Evolutionary conservation across 129 eudicot genomes (phyloP).

Genomic region (Flaveria bidentis): DNA sequence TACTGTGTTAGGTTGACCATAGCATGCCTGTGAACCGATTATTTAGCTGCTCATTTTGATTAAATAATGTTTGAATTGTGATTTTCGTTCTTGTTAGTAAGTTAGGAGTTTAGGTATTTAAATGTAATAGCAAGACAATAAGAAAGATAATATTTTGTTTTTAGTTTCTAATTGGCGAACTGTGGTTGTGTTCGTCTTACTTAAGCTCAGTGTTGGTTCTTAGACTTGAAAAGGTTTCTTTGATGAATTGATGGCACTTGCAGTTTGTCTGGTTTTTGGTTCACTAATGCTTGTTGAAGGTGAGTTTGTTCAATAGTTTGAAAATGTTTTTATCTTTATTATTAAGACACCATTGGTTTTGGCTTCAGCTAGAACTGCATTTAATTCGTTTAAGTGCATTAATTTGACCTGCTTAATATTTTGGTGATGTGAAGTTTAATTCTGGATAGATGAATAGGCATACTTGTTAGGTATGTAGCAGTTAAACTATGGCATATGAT

Average conservation of each 20-base stretch:
- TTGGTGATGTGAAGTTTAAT: too few relatives aligned
- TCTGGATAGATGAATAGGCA: neutral
- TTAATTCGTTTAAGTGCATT: too few relatives aligned
- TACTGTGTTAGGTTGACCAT: neutral
- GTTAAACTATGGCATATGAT: neutral
- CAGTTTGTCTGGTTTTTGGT: too few relatives aligned
- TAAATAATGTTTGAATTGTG: neutral
- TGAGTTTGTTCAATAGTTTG: neutral
- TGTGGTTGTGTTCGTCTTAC: too few relatives aligned
- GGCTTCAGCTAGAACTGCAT: too few relatives aligned
- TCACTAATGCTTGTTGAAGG: too few relatives aligned
- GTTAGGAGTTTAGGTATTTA: too few relatives aligned
- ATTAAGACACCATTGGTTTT: neutral
- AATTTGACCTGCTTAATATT: too few relatives aligned
- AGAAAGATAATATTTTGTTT: too few relatives aligned
- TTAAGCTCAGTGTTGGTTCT: too few relatives aligned
- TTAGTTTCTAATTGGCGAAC: constrained; percentile 4
- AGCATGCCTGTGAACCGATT: neutral
- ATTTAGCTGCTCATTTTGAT: neutral
- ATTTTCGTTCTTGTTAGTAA: too few relatives aligned
- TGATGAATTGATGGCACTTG: neutral
- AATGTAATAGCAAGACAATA: too few relatives aligned
- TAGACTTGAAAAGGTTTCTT: neutral
- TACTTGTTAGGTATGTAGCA: neutral
- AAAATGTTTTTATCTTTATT: neutral